Conservation (phyloP, 306 rosid species). For the Crataegus laevigata region DNA sequence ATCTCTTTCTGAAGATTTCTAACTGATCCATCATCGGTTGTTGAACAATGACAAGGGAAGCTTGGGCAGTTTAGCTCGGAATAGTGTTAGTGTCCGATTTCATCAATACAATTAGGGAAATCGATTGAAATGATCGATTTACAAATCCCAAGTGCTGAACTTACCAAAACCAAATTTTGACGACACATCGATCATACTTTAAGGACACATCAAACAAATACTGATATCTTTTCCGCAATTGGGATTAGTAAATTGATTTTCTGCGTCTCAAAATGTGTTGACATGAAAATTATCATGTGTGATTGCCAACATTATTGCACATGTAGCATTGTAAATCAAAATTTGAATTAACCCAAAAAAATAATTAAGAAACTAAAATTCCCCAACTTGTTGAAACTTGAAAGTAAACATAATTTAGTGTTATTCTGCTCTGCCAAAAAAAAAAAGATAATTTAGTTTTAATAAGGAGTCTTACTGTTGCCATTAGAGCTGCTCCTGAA, state of each 20-base stretch:
- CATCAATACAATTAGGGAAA: no score
- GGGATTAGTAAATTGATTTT: no score
- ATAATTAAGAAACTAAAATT: neutral
- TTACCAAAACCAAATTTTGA: no score
- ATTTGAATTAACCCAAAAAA: neutral
- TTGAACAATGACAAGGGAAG: neutral
- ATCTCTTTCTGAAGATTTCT: neutral
- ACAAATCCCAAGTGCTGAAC: no score
- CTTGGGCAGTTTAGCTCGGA: neutral
- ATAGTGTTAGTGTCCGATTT: neutral
- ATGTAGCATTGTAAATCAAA: neutral
- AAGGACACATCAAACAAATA: no score
- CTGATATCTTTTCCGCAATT: no score
- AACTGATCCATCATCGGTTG: neutral
- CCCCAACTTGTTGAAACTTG: neutral
- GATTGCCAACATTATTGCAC: no score
- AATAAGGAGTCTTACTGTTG: conserved; percentile 2
- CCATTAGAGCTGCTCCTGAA: conserved; percentile 22
- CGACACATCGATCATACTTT: no score
- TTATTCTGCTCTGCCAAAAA: neutral
- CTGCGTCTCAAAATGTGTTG: no score
- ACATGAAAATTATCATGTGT: no score
- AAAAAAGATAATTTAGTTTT: neutral
- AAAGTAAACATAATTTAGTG: neutral
- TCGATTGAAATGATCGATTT: no score